Conservation (phyloP, 2,329 filamentous ascomycete species). For the Aspergillus sp. region DNA sequence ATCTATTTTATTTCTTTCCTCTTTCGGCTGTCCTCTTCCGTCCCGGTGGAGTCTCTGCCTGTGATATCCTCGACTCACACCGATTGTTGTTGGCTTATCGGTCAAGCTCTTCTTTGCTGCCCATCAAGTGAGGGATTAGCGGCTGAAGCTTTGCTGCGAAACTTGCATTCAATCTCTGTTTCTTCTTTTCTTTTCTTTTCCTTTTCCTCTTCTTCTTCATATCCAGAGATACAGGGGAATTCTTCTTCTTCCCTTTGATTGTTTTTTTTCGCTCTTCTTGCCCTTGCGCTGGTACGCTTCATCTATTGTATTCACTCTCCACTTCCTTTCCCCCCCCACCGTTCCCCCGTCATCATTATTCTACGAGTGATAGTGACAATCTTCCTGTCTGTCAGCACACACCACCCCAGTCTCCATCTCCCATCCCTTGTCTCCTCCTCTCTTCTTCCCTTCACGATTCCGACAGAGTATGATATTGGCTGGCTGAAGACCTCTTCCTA, state of each 20-base stretch:
- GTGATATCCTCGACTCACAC: too few species aligned
- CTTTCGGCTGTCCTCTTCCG: not conserved
- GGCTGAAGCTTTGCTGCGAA: too few species aligned
- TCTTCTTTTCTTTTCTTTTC: not conserved
- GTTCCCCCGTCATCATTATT: conserved; percentile 8
- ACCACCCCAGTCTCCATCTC: conserved; percentile 7
- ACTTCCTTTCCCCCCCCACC: not conserved
- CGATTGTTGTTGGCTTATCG: too few species aligned
- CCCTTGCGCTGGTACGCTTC: conserved; percentile 21
- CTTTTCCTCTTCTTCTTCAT: not conserved
- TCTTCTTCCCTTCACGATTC: conserved; percentile 1
- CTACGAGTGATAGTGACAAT: conserved; percentile 12
- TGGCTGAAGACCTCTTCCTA: conserved; percentile 20
- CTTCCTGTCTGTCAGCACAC: conserved; percentile 2
- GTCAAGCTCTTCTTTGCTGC: too few species aligned
- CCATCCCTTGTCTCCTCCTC: conserved; percentile 6
- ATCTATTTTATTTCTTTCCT: not conserved
- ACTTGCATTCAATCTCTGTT: not conserved
- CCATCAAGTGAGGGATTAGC: too few species aligned
- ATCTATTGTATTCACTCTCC: conserved; percentile 1
- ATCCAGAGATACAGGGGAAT: not conserved
- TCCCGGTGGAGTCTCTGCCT: not conserved
- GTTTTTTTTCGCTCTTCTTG: not conserved
- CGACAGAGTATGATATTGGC: conserved; percentile 31
- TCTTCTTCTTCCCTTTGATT: not conserved